phyloP scores from a whole-genome alignment of 371 early-diverging fungal genomes.

The Amoeboaphelidium protococcarum region DNA sequence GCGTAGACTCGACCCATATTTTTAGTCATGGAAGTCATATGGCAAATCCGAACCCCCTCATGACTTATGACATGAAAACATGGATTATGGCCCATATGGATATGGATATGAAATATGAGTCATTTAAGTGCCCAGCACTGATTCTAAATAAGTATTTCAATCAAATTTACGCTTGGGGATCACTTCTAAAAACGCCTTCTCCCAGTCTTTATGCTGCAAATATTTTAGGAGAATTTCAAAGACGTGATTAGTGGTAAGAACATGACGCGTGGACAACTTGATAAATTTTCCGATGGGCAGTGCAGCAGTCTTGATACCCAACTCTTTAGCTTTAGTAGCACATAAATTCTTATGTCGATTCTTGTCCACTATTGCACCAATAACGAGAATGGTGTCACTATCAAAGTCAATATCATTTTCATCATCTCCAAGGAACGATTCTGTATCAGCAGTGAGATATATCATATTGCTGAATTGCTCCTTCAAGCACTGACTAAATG shows the following conservation, averaged over 20 bases:
- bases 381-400: conserved; percentile 39
- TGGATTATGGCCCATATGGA: too few relatives aligned
- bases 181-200: conserved; percentile 45
- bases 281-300: conserved; percentile 66
- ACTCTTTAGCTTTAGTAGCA: conserved; percentile 37
- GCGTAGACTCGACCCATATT: too few relatives aligned
- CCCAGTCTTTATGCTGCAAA: conserved; percentile 42
- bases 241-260: conserved; percentile 77
- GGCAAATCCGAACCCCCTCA: too few relatives aligned
- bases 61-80: too few relatives aligned
- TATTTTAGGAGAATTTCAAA: conserved; percentile 41
- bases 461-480: background rate
- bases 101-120: too few relatives aligned
- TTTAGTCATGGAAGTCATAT: too few relatives aligned
- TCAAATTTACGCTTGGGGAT: conserved; percentile 61
- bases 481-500: too few relatives aligned
- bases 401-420: too few relatives aligned
- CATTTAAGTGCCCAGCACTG: too few relatives aligned
- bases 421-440: background rate
- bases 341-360: conserved; percentile 61
- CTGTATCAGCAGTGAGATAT: conserved; percentile 1
- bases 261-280: conserved; percentile 41
- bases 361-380: conserved; percentile 86
- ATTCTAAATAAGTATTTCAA: too few relatives aligned
- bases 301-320: conserved; percentile 44